These are phyloP conservation scores for Xylaria sp. DNA, from an alignment of 2,329 filamentous ascomycete species.

Conservation along the genomic window DNA sequence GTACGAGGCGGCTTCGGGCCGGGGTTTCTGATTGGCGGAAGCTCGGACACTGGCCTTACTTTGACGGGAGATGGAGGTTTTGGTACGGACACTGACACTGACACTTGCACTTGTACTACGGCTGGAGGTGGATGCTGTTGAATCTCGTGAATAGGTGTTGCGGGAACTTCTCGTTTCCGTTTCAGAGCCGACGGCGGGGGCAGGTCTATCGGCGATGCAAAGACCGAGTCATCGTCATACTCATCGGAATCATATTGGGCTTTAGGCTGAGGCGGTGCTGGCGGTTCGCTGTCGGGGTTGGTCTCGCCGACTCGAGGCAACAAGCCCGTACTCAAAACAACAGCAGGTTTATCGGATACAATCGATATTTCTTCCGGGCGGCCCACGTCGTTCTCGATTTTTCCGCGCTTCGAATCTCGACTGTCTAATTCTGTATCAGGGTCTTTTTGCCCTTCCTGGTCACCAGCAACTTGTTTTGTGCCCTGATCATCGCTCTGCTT, in stretches of 20 bases:
- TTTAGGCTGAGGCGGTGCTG: background rate
- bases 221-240: slow-evolving; percentile 12
- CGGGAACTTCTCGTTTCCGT: slow-evolving; percentile 16
- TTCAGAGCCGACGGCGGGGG: slow-evolving; percentile 14
- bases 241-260: background rate
- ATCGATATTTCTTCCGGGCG: slow-evolving; percentile 19
- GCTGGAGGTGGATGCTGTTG: background rate
- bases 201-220: slow-evolving; percentile 21
- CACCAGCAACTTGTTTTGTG: background rate
- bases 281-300: background rate
- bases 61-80: background rate
- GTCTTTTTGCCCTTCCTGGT: background rate
- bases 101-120: background rate
- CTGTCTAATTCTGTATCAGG: background rate
- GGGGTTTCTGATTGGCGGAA: too few relatives aligned
- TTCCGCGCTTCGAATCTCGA: slow-evolving; percentile 17
- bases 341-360: background rate
- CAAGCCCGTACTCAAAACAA: slow-evolving; percentile 3
- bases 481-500: background rate
- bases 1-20: background rate
- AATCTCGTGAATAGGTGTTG: background rate
- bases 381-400: background rate
- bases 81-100: background rate
- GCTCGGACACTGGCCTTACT: background rate
- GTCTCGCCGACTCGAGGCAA: slow-evolving; percentile 17